Evolutionary conservation across 176 grass and related monocot genomes (phyloP).

Genomic region (Avena atlantica): DNA sequence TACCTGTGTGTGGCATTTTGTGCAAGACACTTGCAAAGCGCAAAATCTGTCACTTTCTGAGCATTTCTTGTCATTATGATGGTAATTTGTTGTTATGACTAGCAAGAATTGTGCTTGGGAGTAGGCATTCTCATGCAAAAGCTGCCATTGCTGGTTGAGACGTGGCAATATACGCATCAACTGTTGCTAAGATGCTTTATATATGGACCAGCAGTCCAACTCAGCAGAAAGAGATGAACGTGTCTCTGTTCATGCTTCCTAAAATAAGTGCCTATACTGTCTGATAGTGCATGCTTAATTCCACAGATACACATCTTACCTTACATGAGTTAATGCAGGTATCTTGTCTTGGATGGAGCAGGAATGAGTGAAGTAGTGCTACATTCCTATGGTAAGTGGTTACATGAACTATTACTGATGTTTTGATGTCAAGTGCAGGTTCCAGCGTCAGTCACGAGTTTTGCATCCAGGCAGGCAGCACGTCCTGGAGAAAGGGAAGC

Average conservation of each 20-base stretch:
- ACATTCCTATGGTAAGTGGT: background rate
- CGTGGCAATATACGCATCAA: background rate
- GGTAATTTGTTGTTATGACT: slow-evolving; percentile 22
- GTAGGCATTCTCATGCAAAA: background rate
- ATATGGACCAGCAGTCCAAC: slow-evolving; percentile 23
- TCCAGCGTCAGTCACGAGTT: slow-evolving; percentile 45
- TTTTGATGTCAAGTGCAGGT: slow-evolving; percentile 30
- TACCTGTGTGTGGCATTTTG: background rate
- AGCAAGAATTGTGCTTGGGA: background rate
- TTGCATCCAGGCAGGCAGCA: slow-evolving; percentile 19
- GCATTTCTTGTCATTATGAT: slow-evolving; percentile 16
- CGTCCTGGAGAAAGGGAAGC: slow-evolving; percentile 40
- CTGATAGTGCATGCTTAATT: slow-evolving; percentile 8
- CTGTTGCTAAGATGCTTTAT: slow-evolving; percentile 15
- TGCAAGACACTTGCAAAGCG: slow-evolving; percentile 2
- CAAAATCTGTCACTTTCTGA: background rate
- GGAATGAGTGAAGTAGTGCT: background rate
- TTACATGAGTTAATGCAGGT: slow-evolving; percentile 35
- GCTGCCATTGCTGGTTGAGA: background rate
- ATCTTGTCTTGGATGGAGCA: background rate
- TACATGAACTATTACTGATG: slow-evolving; percentile 9
- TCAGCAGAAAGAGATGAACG: slow-evolving; percentile 4
- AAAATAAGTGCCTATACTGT: slow-evolving; percentile 1
- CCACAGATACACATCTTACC: background rate
- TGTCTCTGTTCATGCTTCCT: slow-evolving; percentile 25